These are phyloP conservation scores for Diutina rugosa DNA, from an alignment of 1,139 yeast genomes.

Conservation along the genomic window DNA sequence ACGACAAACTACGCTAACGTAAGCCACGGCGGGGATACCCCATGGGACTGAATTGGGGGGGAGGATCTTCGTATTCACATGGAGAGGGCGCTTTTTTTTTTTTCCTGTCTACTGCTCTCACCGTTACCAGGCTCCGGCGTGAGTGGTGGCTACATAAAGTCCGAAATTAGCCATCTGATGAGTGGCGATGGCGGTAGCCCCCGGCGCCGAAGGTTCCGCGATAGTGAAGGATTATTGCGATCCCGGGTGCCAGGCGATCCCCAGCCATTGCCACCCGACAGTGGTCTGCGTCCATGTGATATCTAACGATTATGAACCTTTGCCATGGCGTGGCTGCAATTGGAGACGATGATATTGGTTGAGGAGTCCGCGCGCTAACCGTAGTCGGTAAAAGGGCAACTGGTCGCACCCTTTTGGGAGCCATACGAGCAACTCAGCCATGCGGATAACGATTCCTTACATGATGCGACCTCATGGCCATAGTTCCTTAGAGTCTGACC, in stretches of 20 bases:
- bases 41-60: background rate
- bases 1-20: background rate
- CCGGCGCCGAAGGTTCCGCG: background rate
- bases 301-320: background rate
- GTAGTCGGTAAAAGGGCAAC: background rate
- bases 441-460: background rate
- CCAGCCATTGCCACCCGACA: background rate
- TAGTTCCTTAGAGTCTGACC: background rate
- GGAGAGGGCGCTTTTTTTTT: background rate
- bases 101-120: background rate
- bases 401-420: background rate
- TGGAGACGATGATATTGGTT: background rate
- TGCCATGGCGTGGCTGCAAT: background rate
- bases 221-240: background rate
- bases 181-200: background rate
- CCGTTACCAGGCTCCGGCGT: background rate
- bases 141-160: background rate
- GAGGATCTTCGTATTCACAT: background rate
- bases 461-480: background rate
- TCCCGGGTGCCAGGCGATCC: background rate
- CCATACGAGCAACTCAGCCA: background rate
- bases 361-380: background rate
- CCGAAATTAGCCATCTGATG: background rate
- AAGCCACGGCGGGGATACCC: background rate
- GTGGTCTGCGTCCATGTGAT: background rate